Base-by-base conservation (phyloP, 805 yeast species). In the Saturnispora bothae region DNA sequence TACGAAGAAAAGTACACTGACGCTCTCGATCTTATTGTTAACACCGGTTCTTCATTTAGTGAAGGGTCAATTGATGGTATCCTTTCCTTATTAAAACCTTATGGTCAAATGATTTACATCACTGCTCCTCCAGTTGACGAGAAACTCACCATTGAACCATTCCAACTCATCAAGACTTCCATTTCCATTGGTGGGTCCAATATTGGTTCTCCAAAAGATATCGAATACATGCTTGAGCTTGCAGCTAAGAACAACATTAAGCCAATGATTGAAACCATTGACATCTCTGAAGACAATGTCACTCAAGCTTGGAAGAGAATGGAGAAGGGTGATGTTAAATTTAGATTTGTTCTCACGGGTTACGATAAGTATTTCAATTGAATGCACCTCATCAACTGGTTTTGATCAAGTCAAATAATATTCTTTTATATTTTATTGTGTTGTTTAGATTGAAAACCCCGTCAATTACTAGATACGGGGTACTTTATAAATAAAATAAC, bases 231-330 rank as follows among this genome's bases (percentile, higher is more conserved):
- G 69, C 59, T 73, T 47, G 48, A 67, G 18, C 42, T 73, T 38
- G 73, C 73, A 22, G 67, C 68, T 6, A 59, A 69, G 33, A 52
- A 69, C 31, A 54, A 63, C 21, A 54, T 72, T 43, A 63, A 63
- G 45, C 69, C 75, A 19, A 68, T 73, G 76, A 56, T 71, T 38
- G 77, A 73, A 56, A 65, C 63, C 27, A 51, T 72, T 21, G 72
- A 68, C 21, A 64, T 73, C 33, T 52, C 55, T 41, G 74, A 61
- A 47, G 62, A 55, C 29, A 62, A 61, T 45, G 67, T 69, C 31
- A 49, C 58, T 12, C 50, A 53, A 26, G 76, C 68, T 1, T 69
- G 71, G 59, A 58, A 62, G 35, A 67, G 72, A 56, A 61, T 68
- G 56, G 60, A 58, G 21, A 48, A 59, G 8, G 74, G 74, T 49